Base-by-base conservation (phyloP, 2,329 filamentous ascomycete species). In the Monosporascus sp. region DNA sequence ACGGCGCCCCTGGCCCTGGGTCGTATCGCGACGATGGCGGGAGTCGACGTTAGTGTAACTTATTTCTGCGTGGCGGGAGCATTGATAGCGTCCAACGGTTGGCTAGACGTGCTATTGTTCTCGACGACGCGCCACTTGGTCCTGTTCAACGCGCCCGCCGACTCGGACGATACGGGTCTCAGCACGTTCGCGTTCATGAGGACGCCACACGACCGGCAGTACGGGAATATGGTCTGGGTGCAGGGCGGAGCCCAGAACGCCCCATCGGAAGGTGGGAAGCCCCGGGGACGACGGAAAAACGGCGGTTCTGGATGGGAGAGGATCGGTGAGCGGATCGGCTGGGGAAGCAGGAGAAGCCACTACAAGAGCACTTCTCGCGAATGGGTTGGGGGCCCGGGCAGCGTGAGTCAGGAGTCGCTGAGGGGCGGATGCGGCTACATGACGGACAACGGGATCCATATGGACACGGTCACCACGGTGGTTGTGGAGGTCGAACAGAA, bases 1-100 rank as follows among this genome's bases (percentile, higher is more conserved):
- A 89, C 86, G 0, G 75, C 85, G 0, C 86, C 86, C 0, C 73
- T 90, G 1, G 84, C 85, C 5, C 75, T 81, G 0, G 83, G 84
- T 16, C 80, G 86, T 55, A 84, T 88, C 62, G 78, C 79, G 17
- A 78, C 77, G 20, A 86, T 88, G 79, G 76, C 80, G 0, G 79
- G 81, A 1, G 69, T 72, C 9, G 49, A 71, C 0, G 74, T 84
- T 3, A 75, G 79, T 0, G 71, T 83, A 1, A 69, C 66, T 0
- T 85, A 82, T 64, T 85, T 84, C 64, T 80, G 78, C 63, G 75
- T 84, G 11, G 80, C 83, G 0, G 84, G 83, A 2, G 74, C 76
- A 1, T 77, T 86, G 68, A 81, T 86, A 34, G 76, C 78, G 0
- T 78, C 73, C 31, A 82, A 82, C 53, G 81, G 81, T 9, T 79